A percentile compares a stretch with the other conserved stretches of the same genome.
phyloP scores from a whole-genome alignment of 2,329 filamentous ascomycete genomes.

The Boeremia lycopersici region DNA sequence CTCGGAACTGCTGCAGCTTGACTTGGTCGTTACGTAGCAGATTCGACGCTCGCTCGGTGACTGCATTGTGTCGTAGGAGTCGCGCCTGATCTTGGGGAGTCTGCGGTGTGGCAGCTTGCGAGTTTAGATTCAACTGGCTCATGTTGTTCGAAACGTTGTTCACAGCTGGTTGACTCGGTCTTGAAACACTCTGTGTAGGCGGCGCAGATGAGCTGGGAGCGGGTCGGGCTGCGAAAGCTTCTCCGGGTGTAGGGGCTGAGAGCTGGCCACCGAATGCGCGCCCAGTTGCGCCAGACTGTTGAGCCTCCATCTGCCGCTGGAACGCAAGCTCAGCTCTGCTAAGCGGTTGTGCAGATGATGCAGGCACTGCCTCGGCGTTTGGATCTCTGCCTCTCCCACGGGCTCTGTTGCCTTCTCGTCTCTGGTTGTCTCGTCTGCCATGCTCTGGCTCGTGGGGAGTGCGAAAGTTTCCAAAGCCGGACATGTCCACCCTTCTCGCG shows the following conservation, averaged over 20 bases:
- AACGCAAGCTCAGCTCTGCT: conserved; percentile 88
- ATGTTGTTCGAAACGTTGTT: conserved; percentile 29
- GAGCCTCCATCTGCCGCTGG: conserved; percentile 89
- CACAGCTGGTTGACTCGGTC: conserved; percentile 29
- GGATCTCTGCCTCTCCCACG: conserved; percentile 79
- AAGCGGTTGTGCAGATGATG: conserved; percentile 78
- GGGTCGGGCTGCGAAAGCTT: conserved; percentile 55
- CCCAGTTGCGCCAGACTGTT: conserved; percentile 79
- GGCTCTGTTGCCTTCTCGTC: conserved; percentile 55
- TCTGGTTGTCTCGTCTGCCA: conserved; percentile 50
- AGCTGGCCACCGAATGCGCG: conserved; percentile 86
- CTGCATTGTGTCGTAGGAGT: conserved; percentile 77
- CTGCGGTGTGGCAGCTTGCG: conserved; percentile 33
- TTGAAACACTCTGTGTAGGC: conserved; percentile 48
- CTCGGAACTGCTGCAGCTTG: conserved; percentile 80
- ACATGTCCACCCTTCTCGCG: conserved; percentile 83
- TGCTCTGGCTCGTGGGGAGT: conserved; percentile 70
- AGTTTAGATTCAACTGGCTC: conserved; percentile 42
- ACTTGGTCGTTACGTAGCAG: conserved; percentile 76
- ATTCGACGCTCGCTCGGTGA: conserved; percentile 82
- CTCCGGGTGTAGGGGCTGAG: conserved; percentile 57
- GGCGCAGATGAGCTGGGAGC: conserved; percentile 48
- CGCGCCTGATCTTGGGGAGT: conserved; percentile 82
- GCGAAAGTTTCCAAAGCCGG: conserved; percentile 76
- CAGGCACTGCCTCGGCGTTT: conserved; percentile 78